Percentiles rank a stretch among this genome's conserved stretches.
phyloP scores from a whole-genome alignment of 371 early-diverging fungal species.

The Gilbertella persicaria region DNA sequence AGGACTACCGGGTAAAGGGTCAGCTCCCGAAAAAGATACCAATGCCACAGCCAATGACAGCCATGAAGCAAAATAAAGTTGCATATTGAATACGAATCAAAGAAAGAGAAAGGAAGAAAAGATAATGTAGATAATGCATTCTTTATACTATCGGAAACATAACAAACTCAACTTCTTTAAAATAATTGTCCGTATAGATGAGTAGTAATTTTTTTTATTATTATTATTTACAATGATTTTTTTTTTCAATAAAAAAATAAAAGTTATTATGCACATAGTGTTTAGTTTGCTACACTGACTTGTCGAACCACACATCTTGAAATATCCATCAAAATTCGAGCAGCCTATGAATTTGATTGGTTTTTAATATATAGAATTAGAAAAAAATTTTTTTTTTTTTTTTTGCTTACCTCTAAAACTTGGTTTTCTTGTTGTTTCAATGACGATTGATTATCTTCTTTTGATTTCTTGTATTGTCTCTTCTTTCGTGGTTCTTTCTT shows the following conservation, averaged over 20 bases:
- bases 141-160: conserved; percentile 8
- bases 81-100: not conserved
- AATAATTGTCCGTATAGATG: not conserved
- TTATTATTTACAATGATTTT: conserved; percentile 1
- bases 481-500: conserved; percentile 17
- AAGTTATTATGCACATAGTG: too few species aligned
- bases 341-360: conserved; percentile 37
- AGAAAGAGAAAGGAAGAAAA: conserved; percentile 1
- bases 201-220: conserved; percentile 1
- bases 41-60: conserved; percentile 9
- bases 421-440: conserved; percentile 36
- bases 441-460: conserved; percentile 22
- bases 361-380: not conserved
- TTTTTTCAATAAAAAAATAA: too few species aligned
- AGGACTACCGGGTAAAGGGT: conserved; percentile 24
- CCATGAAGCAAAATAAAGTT: conserved; percentile 10
- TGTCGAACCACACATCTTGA: conserved; percentile 39
- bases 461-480: conserved; percentile 4
- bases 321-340: conserved; percentile 51
- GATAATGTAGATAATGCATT: not conserved
- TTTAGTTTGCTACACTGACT: conserved; percentile 18
- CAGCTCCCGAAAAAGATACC: not conserved
- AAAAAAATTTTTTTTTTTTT: conserved; percentile 12
- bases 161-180: not conserved
- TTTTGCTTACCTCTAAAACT: conserved; percentile 41